Percentiles rank a stretch among this genome's conserved stretches.
phyloP scores from a whole-genome alignment of 176 grass and related monocot genomes.

The Microstegium vimineum region DNA sequence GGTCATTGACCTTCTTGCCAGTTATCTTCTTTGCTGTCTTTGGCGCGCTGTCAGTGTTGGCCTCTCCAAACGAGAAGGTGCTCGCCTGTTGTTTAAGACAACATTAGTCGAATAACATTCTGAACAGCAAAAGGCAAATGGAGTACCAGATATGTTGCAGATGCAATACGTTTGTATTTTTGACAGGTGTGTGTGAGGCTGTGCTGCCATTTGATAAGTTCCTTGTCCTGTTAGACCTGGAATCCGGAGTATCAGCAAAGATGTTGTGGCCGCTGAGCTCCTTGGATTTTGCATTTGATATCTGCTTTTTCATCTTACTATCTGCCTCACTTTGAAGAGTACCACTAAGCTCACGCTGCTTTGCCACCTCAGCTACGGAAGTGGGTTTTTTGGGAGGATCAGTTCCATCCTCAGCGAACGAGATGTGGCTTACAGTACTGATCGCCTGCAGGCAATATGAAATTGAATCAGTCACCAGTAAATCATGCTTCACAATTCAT shows the following conservation, averaged over 20 bases:
- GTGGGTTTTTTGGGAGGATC: constrained; percentile 77
- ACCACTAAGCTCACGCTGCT: constrained; percentile 88
- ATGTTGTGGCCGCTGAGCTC: constrained; percentile 79
- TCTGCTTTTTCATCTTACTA: constrained; percentile 48
- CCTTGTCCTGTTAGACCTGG: constrained; percentile 35
- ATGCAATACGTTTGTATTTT: constrained; percentile 35
- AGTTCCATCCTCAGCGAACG: constrained; percentile 66
- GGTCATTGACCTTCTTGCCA: constrained; percentile 57
- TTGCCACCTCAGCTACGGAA: constrained; percentile 78
- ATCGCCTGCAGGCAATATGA: constrained; percentile 45
- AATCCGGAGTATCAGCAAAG: constrained; percentile 63
- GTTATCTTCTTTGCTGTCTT: constrained; percentile 69
- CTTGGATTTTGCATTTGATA: constrained; percentile 84
- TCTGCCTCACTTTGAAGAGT: constrained; percentile 48
- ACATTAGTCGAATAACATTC: constrained; percentile 4
- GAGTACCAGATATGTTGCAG: neutral
- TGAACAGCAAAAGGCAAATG: neutral
- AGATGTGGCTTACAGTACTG: constrained; percentile 82
- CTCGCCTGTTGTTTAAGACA: constrained; percentile 32
- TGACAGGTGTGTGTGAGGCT: constrained; percentile 31
- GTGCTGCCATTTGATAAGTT: constrained; percentile 36
- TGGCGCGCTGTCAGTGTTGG: constrained; percentile 40
- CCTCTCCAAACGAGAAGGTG: constrained; percentile 71
- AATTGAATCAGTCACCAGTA: neutral
- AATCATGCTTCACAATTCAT: neutral